phyloP scores from a whole-genome alignment of 2,329 filamentous ascomycete species.

The Calonectria crousiana region DNA sequence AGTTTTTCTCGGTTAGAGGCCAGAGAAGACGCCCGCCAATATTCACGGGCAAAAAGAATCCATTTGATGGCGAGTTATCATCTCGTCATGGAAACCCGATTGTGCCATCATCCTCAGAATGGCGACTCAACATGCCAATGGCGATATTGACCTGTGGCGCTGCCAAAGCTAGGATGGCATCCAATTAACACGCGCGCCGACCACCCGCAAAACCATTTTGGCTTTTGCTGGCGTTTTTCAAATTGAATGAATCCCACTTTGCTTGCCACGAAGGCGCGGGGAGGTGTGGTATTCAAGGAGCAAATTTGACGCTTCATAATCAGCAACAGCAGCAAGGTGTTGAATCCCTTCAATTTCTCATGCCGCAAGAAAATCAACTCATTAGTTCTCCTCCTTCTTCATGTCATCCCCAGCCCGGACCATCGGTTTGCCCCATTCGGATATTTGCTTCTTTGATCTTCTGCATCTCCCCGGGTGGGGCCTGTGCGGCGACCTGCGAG shows the following conservation, averaged over 20 bases:
- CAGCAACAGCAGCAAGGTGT: too few species aligned
- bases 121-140: slow-evolving; percentile 27
- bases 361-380: background rate
- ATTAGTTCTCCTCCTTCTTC: background rate
- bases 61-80: slow-evolving; percentile 16
- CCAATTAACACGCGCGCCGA: slow-evolving; percentile 29
- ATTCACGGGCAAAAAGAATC: background rate
- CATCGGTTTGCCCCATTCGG: slow-evolving; percentile 7
- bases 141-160: slow-evolving; percentile 27
- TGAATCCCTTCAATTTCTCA: background rate
- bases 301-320: background rate
- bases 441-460: background rate
- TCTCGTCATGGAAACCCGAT: slow-evolving; percentile 29
- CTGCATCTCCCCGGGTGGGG: background rate
- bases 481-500: background rate
- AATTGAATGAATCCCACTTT: background rate
- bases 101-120: slow-evolving; percentile 35
- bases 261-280: background rate
- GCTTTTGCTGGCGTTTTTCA: background rate
- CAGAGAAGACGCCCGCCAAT: background rate
- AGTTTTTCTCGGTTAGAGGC: slow-evolving; percentile 8
- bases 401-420: background rate
- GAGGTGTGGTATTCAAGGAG: background rate
- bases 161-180: background rate
- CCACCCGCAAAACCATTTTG: background rate